These are phyloP conservation scores for Metschnikowia dekortorum DNA, from an alignment of 805 yeast species.

Conservation along the genomic window DNA sequence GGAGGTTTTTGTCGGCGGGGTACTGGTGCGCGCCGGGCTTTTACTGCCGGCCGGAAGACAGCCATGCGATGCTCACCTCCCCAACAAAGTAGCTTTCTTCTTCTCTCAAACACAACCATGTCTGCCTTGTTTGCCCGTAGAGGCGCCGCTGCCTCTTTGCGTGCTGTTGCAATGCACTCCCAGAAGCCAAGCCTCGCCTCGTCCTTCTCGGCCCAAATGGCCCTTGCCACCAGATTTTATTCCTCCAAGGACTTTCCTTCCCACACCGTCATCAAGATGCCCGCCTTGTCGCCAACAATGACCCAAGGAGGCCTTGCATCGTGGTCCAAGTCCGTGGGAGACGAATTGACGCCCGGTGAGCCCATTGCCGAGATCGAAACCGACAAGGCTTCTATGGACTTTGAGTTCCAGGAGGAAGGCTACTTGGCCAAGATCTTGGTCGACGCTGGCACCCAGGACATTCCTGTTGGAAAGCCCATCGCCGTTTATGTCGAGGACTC, in stretches of 20 bases:
- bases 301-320: constrained; percentile 87
- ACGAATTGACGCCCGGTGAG: constrained; percentile 84
- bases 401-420: constrained; percentile 97
- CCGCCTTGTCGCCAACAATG: constrained; percentile 99
- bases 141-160: constrained; percentile 23
- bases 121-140: constrained; percentile 37
- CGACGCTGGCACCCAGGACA: constrained; percentile 80
- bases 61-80: constrained; percentile 23
- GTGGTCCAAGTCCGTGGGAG: constrained; percentile 91
- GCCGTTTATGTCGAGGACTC: constrained; percentile 92
- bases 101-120: constrained; percentile 32
- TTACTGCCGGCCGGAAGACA: constrained; percentile 28
- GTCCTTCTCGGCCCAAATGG: constrained; percentile 26
- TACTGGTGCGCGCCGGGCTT: constrained; percentile 18
- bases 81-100: constrained; percentile 12
- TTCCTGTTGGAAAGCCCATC: constrained; percentile 92
- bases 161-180: constrained; percentile 22
- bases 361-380: constrained; percentile 96
- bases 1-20: background rate
- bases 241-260: constrained; percentile 58
- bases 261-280: constrained; percentile 92
- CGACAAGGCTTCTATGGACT: constrained; percentile 97
- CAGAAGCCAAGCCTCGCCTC: constrained; percentile 16
- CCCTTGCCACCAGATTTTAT: constrained; percentile 30
- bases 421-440: constrained; percentile 81